These are phyloP conservation scores for Dioscorea cayenensis DNA, from an alignment of 116 monocot genomes.

Conservation along the genomic window DNA sequence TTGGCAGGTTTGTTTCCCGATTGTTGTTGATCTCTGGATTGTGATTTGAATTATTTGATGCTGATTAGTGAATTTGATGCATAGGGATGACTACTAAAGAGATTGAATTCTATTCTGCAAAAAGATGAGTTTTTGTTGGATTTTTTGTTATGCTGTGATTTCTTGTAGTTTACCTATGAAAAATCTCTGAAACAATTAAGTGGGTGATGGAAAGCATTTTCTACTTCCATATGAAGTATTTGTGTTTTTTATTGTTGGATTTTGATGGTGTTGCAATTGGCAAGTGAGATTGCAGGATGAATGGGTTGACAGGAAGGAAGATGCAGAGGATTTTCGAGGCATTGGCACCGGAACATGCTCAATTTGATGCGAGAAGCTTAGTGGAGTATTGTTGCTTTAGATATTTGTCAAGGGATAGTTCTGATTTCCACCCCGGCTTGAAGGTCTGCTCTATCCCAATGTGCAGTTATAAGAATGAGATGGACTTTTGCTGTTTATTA, in stretches of 20 bases:
- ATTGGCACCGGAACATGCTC: conserved; percentile 48
- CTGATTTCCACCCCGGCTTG: conserved; percentile 71
- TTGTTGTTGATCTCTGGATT: no score
- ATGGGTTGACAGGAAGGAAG: conserved; percentile 80
- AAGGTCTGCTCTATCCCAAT: conserved; percentile 37
- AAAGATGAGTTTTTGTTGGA: not conserved
- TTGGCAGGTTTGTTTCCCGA: conserved; percentile 29
- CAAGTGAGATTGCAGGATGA: conserved; percentile 49
- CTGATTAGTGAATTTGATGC: no score
- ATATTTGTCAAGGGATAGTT: conserved; percentile 75
- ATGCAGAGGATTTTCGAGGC: conserved; percentile 74
- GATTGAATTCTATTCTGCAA: no score
- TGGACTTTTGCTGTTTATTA: no score
- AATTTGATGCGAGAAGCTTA: conserved; percentile 59
- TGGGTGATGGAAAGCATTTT: no score
- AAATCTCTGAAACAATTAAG: not conserved
- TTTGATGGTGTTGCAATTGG: not conserved
- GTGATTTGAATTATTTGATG: no score
- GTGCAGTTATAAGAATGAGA: not conserved
- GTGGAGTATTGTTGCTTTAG: conserved; percentile 97
- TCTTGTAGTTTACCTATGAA: not conserved
- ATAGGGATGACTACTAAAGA: no score
- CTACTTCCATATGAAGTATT: not conserved
- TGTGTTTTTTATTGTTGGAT: not conserved
- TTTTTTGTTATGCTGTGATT: not conserved